Evolutionary conservation across 2,329 filamentous ascomycete species (phyloP).

Genomic region (Nemania bipapillata): DNA sequence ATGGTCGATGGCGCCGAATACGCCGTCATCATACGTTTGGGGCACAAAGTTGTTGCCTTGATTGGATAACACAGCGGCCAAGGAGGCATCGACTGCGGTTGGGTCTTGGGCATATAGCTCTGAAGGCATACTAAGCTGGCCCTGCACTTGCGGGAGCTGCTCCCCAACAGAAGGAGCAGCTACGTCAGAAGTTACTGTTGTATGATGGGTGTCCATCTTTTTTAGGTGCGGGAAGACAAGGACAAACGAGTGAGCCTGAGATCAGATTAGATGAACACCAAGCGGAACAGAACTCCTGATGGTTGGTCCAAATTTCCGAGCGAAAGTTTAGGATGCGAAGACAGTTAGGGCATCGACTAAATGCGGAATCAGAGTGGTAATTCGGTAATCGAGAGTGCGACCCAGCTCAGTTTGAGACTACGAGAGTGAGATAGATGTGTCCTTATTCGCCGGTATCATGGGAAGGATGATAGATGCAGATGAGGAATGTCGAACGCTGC

Average conservation of each 20-base stretch:
- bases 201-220: constrained; percentile 23
- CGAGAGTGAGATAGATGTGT: constrained; percentile 13
- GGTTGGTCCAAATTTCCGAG: background rate
- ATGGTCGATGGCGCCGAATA: constrained; percentile 36
- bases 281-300: background rate
- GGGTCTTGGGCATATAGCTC: constrained; percentile 32
- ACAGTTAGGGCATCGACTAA: background rate
- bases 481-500: background rate
- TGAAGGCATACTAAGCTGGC: constrained; percentile 7
- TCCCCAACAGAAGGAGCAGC: constrained; percentile 23
- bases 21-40: constrained; percentile 34
- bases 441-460: constrained; percentile 11
- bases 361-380: background rate
- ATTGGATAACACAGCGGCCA: constrained; percentile 25
- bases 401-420: background rate
- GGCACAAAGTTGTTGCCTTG: constrained; percentile 35
- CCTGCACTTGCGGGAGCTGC: constrained; percentile 15
- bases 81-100: constrained; percentile 23
- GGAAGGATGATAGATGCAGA: constrained; percentile 12
- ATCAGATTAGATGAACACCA: background rate
- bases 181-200: background rate
- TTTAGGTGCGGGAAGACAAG: background rate
- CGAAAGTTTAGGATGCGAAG: background rate
- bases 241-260: constrained; percentile 1
- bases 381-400: background rate